Percentiles rank a stretch among this genome's conserved stretches.
Conservation (phyloP, 2,329 filamentous ascomycete genomes). For the Cryphonectria naterciae region DNA sequence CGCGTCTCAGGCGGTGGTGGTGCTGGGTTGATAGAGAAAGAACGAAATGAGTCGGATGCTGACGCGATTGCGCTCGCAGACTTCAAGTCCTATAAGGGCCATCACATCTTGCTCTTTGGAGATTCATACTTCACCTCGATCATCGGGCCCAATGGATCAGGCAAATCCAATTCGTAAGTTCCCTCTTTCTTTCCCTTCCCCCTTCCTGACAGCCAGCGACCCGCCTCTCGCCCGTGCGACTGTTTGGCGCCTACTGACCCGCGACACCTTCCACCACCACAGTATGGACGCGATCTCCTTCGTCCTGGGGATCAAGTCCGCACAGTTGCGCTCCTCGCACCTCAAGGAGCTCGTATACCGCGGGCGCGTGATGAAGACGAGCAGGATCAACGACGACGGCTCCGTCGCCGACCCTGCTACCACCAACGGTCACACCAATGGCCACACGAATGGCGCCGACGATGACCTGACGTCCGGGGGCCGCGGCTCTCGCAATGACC, state of each 20-base stretch:
- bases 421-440: conserved; percentile 66
- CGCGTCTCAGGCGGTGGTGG: conserved; percentile 8
- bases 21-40: neutral
- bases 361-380: conserved; percentile 87
- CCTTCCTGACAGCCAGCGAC: neutral
- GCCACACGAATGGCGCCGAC: conserved; percentile 63
- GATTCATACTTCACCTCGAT: conserved; percentile 99
- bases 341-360: conserved; percentile 95
- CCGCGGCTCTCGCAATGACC: conserved; percentile 75
- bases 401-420: conserved; percentile 64
- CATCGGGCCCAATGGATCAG: conserved; percentile 98
- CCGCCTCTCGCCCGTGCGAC: conserved; percentile 17
- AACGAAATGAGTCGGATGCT: conserved; percentile 13
- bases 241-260: conserved; percentile 32
- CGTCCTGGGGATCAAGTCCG: conserved; percentile 96
- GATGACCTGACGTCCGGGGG: conserved; percentile 53
- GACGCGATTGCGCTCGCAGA: conserved; percentile 55
- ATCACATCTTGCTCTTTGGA: conserved; percentile 91
- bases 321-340: conserved; percentile 92
- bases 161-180: conserved; percentile 93
- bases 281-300: conserved; percentile 99
- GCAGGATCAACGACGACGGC: conserved; percentile 89
- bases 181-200: conserved; percentile 7
- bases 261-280: neutral
- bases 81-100: conserved; percentile 99